phyloP scores from a whole-genome alignment of 805 yeast species.

The Myxozyma mucilagina region DNA sequence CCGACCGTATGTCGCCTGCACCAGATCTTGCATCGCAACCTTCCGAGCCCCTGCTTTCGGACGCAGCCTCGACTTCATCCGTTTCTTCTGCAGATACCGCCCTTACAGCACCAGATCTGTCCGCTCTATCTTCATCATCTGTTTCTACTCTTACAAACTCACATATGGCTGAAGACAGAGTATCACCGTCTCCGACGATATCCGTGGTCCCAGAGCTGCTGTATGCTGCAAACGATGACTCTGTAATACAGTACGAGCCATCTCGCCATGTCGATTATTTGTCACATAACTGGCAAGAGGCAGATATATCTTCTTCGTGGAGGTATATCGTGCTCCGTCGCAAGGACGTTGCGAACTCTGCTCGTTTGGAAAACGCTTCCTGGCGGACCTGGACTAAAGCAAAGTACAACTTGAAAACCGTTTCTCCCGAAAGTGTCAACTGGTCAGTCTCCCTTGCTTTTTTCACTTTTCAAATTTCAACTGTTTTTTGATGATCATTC shows the following conservation, averaged over 20 bases:
- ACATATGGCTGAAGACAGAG: not conserved
- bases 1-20: constrained; percentile 4
- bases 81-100: constrained; percentile 16
- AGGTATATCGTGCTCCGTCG: constrained; percentile 81
- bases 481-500: not conserved
- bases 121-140: constrained; percentile 3
- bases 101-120: constrained; percentile 15
- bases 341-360: constrained; percentile 80
- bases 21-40: constrained; percentile 7
- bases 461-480: not conserved
- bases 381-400: constrained; percentile 97
- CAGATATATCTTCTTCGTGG: constrained; percentile 94
- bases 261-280: constrained; percentile 90
- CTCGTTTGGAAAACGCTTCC: constrained; percentile 76
- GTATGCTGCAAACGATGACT: constrained; percentile 57
- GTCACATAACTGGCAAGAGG: constrained; percentile 93
- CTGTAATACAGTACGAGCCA: constrained; percentile 76
- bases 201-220: constrained; percentile 24
- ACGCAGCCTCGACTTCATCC: constrained; percentile 19
- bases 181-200: constrained; percentile 2
- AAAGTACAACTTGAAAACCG: constrained; percentile 63
- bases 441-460: constrained; percentile 51
- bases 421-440: constrained; percentile 86
- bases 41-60: constrained; percentile 11
- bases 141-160: not conserved